phyloP scores from a whole-genome alignment of 495 filamentous ascomycete genomes.

The Xylaria sp. region DNA sequence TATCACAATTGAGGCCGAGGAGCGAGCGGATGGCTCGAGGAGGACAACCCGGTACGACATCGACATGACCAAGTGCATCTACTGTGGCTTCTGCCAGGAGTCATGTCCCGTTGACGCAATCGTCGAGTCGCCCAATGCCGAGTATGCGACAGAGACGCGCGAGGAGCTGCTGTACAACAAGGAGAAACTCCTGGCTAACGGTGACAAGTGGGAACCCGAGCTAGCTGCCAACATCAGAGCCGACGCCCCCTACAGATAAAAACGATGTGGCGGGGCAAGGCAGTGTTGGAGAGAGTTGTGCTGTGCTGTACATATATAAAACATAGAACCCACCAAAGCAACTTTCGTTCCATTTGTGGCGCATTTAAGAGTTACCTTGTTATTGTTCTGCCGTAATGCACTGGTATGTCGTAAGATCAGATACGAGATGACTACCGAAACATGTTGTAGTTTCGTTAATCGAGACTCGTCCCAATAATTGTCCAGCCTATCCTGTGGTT shows the following conservation, averaged over 20 bases:
- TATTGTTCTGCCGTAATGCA: neutral
- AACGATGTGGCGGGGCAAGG: neutral
- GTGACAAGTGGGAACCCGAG: slow-evolving; percentile 98
- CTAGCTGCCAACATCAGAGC: slow-evolving; percentile 89
- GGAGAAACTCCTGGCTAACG: slow-evolving; percentile 85
- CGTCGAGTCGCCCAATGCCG: slow-evolving; percentile 94
- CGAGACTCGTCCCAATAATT: neutral
- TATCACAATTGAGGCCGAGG: slow-evolving; percentile 98
- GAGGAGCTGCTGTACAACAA: slow-evolving; percentile 99
- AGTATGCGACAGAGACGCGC: slow-evolving; percentile 96
- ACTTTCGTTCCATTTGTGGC: slow-evolving; percentile 25
- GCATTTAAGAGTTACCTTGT: slow-evolving; percentile 22
- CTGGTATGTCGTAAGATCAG: neutral
- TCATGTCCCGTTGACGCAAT: slow-evolving; percentile 98
- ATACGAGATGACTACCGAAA: neutral
- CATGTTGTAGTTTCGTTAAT: neutral
- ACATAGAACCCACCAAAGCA: slow-evolving; percentile 37
- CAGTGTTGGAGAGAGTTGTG: neutral
- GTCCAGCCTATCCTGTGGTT: neutral
- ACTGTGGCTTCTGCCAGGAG: slow-evolving; percentile 99
- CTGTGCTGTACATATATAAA: slow-evolving; percentile 41
- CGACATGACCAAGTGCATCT: slow-evolving; percentile 99
- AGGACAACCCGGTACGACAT: slow-evolving; percentile 98
- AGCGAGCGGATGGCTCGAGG: slow-evolving; percentile 92
- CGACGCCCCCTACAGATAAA: slow-evolving; percentile 86